These are phyloP conservation scores for Ogataea parapolymorpha DNA, from an alignment of 805 yeast species.

Conservation along the genomic window DNA sequence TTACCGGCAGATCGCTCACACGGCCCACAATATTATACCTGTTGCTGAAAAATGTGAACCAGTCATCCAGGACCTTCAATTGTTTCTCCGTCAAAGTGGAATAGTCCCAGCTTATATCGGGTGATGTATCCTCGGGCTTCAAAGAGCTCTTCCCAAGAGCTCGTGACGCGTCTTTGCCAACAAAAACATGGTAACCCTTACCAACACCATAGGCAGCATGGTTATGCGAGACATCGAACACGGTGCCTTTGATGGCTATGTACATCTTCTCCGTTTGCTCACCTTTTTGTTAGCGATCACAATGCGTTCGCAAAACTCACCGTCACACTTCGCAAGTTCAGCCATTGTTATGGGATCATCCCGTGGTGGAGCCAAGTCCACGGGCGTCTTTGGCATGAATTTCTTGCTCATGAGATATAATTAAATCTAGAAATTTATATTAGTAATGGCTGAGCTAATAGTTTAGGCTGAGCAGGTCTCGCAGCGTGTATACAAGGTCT, in stretches of 20 bases:
- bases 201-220: slow-evolving; percentile 72
- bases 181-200: slow-evolving; percentile 64
- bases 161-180: slow-evolving; percentile 75
- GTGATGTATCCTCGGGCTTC: slow-evolving; percentile 48
- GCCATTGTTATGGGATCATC: slow-evolving; percentile 40
- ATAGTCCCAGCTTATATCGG: slow-evolving; percentile 43
- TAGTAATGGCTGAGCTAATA: background rate
- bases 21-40: slow-evolving; percentile 47
- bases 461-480: background rate
- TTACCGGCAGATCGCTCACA: slow-evolving; percentile 28
- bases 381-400: slow-evolving; percentile 55
- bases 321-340: slow-evolving; percentile 41
- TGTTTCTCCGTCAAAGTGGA: slow-evolving; percentile 58
- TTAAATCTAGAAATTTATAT: background rate
- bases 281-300: slow-evolving; percentile 28
- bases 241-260: slow-evolving; percentile 71
- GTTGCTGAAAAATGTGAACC: slow-evolving; percentile 64
- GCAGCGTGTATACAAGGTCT: background rate
- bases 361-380: slow-evolving; percentile 49
- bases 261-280: slow-evolving; percentile 46
- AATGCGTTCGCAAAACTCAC: slow-evolving; percentile 19
- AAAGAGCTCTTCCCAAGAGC: slow-evolving; percentile 70
- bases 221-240: slow-evolving; percentile 75
- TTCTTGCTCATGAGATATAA: slow-evolving; percentile 22
- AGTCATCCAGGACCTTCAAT: slow-evolving; percentile 60